phyloP scores from a whole-genome alignment of 768 basidiomycete genomes.

The Udeniomyces megalosporus region DNA sequence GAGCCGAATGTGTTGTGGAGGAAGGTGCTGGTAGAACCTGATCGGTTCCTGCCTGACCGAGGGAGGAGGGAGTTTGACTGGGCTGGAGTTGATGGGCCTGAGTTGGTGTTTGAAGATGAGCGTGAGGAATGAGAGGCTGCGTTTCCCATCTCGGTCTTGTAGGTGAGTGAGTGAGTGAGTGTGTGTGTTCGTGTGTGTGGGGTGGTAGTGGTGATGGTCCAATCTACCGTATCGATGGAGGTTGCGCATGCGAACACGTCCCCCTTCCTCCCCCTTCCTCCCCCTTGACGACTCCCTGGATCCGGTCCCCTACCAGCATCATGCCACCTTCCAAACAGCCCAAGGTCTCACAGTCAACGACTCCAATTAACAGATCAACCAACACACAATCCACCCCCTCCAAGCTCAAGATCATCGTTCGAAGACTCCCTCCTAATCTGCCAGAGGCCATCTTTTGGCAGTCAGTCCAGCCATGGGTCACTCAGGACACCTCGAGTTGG shows the following conservation, averaged over 20 bases:
- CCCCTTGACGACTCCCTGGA: background rate
- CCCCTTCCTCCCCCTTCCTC: background rate
- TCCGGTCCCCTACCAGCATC: background rate
- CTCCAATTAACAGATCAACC: background rate
- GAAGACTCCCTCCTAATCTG: conserved; percentile 75
- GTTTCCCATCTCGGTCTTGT: too few species aligned
- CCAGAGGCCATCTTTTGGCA: conserved; percentile 91
- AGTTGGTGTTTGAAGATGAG: too few species aligned
- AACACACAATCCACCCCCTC: background rate
- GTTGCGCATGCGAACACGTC: background rate
- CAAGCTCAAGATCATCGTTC: conserved; percentile 62
- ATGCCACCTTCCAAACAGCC: too few species aligned
- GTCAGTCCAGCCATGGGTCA: conserved; percentile 69
- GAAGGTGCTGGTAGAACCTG: background rate
- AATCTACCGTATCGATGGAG: too few species aligned
- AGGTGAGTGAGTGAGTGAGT: background rate
- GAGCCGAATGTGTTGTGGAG: background rate
- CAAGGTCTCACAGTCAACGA: too few species aligned
- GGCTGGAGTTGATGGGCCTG: too few species aligned
- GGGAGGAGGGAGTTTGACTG: too few species aligned
- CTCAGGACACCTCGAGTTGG: conserved; percentile 42
- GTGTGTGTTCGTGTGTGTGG: background rate
- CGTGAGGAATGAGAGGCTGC: too few species aligned
- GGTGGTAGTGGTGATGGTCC: too few species aligned
- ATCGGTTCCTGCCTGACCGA: too few species aligned